A percentile compares a stretch with the other conserved stretches of the same genome.
These are phyloP conservation scores for Echria macrotheca DNA, from an alignment of 495 filamentous ascomycete species.

Conservation along the genomic window DNA sequence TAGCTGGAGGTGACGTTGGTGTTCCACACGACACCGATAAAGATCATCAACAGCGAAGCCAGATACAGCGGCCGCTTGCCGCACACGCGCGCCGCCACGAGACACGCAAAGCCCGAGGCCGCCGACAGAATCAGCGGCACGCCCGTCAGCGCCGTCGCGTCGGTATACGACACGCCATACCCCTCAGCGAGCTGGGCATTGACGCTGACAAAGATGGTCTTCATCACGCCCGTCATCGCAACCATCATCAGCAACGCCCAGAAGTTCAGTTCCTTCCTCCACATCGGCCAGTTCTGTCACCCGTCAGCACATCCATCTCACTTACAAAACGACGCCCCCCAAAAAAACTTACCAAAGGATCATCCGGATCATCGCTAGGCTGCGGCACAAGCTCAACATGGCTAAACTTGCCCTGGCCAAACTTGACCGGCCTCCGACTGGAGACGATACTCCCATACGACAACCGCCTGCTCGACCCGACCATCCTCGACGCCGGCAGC, in stretches of 20 bases:
- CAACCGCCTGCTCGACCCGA: slow-evolving; percentile 27
- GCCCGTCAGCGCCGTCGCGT: slow-evolving; percentile 41
- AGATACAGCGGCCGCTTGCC: slow-evolving; percentile 47
- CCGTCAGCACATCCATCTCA: neutral
- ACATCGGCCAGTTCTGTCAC: slow-evolving; percentile 43
- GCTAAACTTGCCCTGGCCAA: slow-evolving; percentile 37
- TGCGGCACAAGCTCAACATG: slow-evolving; percentile 44
- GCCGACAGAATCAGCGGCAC: slow-evolving; percentile 45
- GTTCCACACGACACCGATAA: slow-evolving; percentile 44
- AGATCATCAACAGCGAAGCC: slow-evolving; percentile 34
- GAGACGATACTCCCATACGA: slow-evolving; percentile 34
- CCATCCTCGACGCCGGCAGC: too few relatives aligned
- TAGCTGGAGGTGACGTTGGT: slow-evolving; percentile 37
- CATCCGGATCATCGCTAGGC: slow-evolving; percentile 43
- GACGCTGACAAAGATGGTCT: slow-evolving; percentile 46
- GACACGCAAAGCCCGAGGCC: slow-evolving; percentile 34
- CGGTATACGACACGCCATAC: slow-evolving; percentile 39
- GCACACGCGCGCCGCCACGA: slow-evolving; percentile 35
- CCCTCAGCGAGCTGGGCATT: slow-evolving; percentile 36
- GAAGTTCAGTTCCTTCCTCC: slow-evolving; percentile 45
- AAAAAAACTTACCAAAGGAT: slow-evolving; percentile 38
- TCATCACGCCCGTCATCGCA: slow-evolving; percentile 39
- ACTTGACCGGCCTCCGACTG: slow-evolving; percentile 38
- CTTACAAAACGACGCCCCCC: neutral
- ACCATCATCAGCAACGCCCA: slow-evolving; percentile 37